Evolutionary conservation across 306 rosid species (phyloP).

Genomic region (Dryas alaskensis): DNA sequence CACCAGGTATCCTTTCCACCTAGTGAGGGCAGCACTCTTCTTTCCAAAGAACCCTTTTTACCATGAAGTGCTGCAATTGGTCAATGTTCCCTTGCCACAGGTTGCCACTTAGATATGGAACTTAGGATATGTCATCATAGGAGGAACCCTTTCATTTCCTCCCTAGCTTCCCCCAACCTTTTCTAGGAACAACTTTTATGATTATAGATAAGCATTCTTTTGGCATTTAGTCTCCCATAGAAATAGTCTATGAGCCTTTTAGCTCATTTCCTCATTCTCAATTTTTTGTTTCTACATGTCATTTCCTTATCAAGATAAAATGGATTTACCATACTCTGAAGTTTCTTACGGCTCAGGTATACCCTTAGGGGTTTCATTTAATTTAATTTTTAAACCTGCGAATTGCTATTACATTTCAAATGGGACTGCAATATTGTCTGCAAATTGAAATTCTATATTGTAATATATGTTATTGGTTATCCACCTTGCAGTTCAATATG

Average conservation of each 20-base stretch:
- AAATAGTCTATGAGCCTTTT: not conserved
- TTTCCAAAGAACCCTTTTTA: conserved; percentile 27
- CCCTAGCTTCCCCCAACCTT: not conserved
- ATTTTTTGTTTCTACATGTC: not conserved
- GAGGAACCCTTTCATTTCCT: not conserved
- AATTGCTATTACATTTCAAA: not conserved
- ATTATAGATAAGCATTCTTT: not conserved
- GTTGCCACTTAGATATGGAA: conserved; percentile 16
- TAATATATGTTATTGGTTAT: not conserved
- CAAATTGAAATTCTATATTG: not conserved
- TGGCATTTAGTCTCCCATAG: not conserved
- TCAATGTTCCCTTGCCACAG: conserved; percentile 8
- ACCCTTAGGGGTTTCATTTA: not conserved
- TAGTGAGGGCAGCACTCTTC: conserved; percentile 27
- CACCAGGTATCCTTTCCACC: conserved; percentile 29
- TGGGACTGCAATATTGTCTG: not conserved
- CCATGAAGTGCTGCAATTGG: conserved; percentile 1
- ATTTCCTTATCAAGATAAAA: not conserved
- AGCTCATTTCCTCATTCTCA: not conserved
- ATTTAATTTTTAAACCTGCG: not conserved
- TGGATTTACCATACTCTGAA: not conserved
- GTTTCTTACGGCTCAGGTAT: not conserved
- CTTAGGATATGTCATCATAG: not conserved
- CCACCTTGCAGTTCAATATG: not conserved
- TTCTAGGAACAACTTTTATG: not conserved